Base-by-base conservation (phyloP, 225 moss, liverwort and hornwort species). In the Ulota crispa region DNA sequence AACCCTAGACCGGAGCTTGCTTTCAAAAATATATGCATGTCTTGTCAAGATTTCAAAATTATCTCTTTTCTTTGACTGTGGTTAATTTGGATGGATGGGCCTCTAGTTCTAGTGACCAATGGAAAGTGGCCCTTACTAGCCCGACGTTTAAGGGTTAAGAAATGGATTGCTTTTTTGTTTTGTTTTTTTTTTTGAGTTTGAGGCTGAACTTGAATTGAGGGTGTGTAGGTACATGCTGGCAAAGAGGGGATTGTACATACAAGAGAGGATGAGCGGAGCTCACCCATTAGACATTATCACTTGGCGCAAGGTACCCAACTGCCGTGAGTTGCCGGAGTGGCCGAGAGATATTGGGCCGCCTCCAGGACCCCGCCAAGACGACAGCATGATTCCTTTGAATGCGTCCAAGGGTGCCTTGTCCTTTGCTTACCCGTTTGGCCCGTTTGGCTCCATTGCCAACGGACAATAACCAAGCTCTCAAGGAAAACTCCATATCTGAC, bases 201-300 rank as follows among this genome's bases (percentile, higher is more conserved):
- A 24, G 24, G 36, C 0, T 4, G 6, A 55, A 13, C 9, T 24
- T 45, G 14, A 14, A 45, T 0, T n/a, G n/a, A 0, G 11, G 50
- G 64, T 24, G 73, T 21, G n/a, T 81, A 91, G 91, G 0, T 86
- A 84, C 69, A 88, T 71, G 78, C 26, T 72, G 1, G 71, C 68
- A 0, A 73, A 86, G 50, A 53, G 86, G 16, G 85, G 86, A 1
- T 28, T 91, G 41, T 88, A 83, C 62, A 82, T 87, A 52, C 91
- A 88, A 43, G 88, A 86, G 26, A 83, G 85, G 6, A 84, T 78
- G 83, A 88, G 88, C 2, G 88, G 88, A n/a, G 81, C 91, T n/a
- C 84, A 86, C 6, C 82, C 80, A 0, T 91, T 68, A 9, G 83
- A 91, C 67, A 83, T 88, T 68, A 85, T 91, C 11, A 91, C 83